A percentile compares a stretch with the other conserved stretches of the same genome.
phyloP scores from a whole-genome alignment of 2,329 filamentous ascomycete genomes.

The Aspergillus luchuensis region DNA sequence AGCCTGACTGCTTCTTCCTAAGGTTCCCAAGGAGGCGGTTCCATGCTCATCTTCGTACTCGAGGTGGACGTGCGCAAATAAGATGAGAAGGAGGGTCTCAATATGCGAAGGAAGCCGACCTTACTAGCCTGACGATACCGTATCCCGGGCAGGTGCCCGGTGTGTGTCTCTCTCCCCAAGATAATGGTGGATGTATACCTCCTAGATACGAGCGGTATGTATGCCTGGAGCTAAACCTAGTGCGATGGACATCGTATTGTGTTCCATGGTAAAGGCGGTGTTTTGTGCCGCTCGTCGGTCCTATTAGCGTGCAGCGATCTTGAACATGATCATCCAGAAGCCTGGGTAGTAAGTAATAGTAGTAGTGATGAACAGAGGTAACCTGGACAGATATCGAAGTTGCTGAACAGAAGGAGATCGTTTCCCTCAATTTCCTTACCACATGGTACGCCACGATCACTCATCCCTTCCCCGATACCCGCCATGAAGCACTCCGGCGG shows the following conservation, averaged over 20 bases:
- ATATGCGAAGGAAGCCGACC: neutral
- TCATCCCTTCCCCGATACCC: constrained; percentile 20
- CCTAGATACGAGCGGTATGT: neutral
- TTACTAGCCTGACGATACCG: neutral
- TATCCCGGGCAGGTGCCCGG: neutral
- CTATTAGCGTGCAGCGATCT: constrained; percentile 13
- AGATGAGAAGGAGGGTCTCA: too few relatives aligned
- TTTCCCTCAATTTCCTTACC: constrained; percentile 15
- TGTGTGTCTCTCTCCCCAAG: too few relatives aligned
- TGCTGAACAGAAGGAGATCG: constrained; percentile 14
- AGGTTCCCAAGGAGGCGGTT: neutral
- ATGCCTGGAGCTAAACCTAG: neutral
- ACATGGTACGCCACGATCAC: constrained; percentile 23
- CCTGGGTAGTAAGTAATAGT: neutral
- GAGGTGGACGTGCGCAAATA: neutral
- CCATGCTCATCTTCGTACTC: neutral
- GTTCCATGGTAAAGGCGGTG: constrained; percentile 12
- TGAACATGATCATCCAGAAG: constrained; percentile 10
- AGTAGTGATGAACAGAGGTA: neutral
- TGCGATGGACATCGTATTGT: neutral
- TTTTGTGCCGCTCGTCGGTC: constrained; percentile 24
- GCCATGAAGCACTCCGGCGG: neutral
- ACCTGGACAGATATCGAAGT: neutral
- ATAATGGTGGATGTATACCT: too few relatives aligned
- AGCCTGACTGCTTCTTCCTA: neutral